Percentiles rank a stretch among this genome's conserved stretches.
These are phyloP conservation scores for Colletotrichum horii DNA, from an alignment of 2,329 filamentous ascomycete genomes.

Conservation along the genomic window DNA sequence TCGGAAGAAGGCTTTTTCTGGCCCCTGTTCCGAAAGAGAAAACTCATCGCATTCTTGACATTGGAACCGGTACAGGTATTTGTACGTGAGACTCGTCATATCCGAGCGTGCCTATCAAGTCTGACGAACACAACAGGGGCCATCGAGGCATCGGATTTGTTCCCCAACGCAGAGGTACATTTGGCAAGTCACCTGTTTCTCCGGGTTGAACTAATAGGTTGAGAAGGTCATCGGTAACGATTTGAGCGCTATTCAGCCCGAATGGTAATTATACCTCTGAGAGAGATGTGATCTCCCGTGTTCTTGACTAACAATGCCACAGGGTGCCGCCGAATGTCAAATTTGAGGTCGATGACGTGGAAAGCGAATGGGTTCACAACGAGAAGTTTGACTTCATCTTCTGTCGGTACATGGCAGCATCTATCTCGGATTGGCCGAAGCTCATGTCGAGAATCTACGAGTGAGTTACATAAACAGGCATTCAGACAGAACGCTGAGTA, in stretches of 20 bases:
- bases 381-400: slow-evolving; percentile 40
- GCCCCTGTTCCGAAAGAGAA: not conserved
- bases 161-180: not conserved
- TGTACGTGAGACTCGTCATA: slow-evolving; percentile 36
- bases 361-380: slow-evolving; percentile 29
- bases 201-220: slow-evolving; percentile 24
- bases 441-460: slow-evolving; percentile 27
- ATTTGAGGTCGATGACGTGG: slow-evolving; percentile 41
- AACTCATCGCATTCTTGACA: slow-evolving; percentile 51
- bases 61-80: slow-evolving; percentile 66
- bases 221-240: slow-evolving; percentile 36
- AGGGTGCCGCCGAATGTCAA: slow-evolving; percentile 37
- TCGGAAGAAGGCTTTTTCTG: not conserved
- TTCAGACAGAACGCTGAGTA: no score
- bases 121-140: slow-evolving; percentile 25
- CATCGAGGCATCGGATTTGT: slow-evolving; percentile 42
- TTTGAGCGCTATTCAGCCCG: slow-evolving; percentile 34
- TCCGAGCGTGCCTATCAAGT: no score
- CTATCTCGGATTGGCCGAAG: slow-evolving; percentile 34
- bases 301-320: not conserved
- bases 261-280: slow-evolving; percentile 19
- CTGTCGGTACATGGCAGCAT: slow-evolving; percentile 34
- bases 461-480: slow-evolving; percentile 4
- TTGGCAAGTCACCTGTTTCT: not conserved
- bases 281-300: not conserved